Evolutionary conservation across 108 stramenopile species (phyloP).

Genomic region (Skeletonema potamos): DNA sequence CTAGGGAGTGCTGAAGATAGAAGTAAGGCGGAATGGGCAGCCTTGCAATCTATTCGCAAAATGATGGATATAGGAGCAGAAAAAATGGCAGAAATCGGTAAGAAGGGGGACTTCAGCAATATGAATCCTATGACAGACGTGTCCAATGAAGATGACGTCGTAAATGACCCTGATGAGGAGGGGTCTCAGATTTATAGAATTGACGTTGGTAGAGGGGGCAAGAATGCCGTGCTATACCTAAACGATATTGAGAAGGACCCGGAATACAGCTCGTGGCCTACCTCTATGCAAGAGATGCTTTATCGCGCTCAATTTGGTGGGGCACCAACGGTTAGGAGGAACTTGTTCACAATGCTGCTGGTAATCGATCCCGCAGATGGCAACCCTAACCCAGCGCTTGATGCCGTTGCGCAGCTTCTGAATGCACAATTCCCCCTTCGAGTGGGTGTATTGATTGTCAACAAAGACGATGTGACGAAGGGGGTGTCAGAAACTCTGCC

Average conservation of each 20-base stretch:
- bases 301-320: constrained; percentile 73
- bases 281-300: constrained; percentile 58
- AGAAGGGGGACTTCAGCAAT: constrained; percentile 2
- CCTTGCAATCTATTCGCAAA: constrained; percentile 46
- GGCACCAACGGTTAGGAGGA: constrained; percentile 73
- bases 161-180: not conserved
- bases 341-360: constrained; percentile 75
- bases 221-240: constrained; percentile 68
- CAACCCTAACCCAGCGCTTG: constrained; percentile 39
- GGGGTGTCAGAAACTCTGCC: constrained; percentile 13
- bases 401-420: constrained; percentile 51
- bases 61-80: constrained; percentile 63
- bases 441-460: constrained; percentile 67
- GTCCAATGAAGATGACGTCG: constrained; percentile 18
- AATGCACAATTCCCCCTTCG: constrained; percentile 62
- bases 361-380: constrained; percentile 60
- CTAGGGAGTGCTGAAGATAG: not conserved
- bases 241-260: constrained; percentile 84
- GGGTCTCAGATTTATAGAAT: constrained; percentile 51
- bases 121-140: not conserved
- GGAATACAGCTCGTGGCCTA: constrained; percentile 63
- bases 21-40: constrained; percentile 20
- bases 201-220: constrained; percentile 78
- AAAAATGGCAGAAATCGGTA: constrained; percentile 26
- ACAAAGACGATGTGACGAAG: constrained; percentile 45